These are phyloP conservation scores for Boeremia exigua DNA, from an alignment of 2,329 filamentous ascomycete species.

Conservation along the genomic window DNA sequence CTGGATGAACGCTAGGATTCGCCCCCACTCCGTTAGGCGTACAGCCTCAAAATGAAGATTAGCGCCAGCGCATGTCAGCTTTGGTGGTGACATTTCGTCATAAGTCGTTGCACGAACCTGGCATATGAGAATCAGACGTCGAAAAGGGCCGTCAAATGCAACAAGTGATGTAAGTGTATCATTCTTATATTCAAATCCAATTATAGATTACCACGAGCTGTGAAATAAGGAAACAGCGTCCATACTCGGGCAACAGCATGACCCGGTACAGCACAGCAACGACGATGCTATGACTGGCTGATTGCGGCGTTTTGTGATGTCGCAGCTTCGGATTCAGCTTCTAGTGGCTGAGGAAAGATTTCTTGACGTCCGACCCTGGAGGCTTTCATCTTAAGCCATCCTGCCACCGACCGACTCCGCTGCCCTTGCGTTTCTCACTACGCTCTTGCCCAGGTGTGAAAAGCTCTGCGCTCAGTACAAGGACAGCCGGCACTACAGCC, in stretches of 20 bases:
- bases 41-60: constrained; percentile 5
- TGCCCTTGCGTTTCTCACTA: constrained; percentile 20
- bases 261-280: too few relatives aligned
- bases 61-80: constrained; percentile 2
- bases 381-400: constrained; percentile 28
- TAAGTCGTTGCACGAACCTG: neutral
- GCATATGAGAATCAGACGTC: too few relatives aligned
- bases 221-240: neutral
- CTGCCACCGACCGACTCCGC: constrained; percentile 33
- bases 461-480: constrained; percentile 44
- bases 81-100: neutral
- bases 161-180: too few relatives aligned
- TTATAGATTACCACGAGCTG: neutral
- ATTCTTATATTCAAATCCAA: neutral
- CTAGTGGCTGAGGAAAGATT: too few relatives aligned
- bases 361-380: neutral
- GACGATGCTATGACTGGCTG: too few relatives aligned
- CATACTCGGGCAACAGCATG: too few relatives aligned
- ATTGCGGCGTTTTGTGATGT: too few relatives aligned
- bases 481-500: constrained; percentile 43
- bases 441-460: constrained; percentile 38
- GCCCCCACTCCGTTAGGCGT: constrained; percentile 2
- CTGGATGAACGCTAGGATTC: neutral
- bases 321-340: too few relatives aligned
- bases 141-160: too few relatives aligned